Evolutionary conservation across 768 basidiomycete genomes (phyloP).

Genomic region (Chalciporus piperatus): DNA sequence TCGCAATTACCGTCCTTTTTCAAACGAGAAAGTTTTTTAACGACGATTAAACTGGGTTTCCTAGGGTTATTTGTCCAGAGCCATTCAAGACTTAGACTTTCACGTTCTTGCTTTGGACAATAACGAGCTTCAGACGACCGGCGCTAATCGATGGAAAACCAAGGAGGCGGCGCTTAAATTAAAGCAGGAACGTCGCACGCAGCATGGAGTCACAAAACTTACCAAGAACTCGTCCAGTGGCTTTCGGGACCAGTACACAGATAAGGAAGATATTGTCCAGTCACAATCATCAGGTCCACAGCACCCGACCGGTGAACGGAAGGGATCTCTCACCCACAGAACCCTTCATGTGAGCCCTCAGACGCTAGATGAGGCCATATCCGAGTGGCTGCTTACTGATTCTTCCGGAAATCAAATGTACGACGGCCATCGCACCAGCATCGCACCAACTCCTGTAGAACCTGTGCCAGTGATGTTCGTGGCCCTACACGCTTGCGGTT

Average conservation of each 20-base stretch:
- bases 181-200: slow-evolving; percentile 11
- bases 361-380: slow-evolving; percentile 44
- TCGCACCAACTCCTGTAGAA: not conserved
- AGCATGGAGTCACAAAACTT: not conserved
- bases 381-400: slow-evolving; percentile 48
- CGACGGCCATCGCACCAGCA: not conserved
- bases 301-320: not conserved
- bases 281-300: not conserved
- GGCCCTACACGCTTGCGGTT: slow-evolving; percentile 75
- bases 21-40: not conserved
- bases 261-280: not conserved
- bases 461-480: slow-evolving; percentile 54
- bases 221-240: not conserved
- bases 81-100: slow-evolving; percentile 33
- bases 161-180: slow-evolving; percentile 19
- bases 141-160: slow-evolving; percentile 47
- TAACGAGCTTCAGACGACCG: slow-evolving; percentile 54
- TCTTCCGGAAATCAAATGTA: not conserved
- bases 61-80: slow-evolving; percentile 65
- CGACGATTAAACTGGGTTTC: not conserved
- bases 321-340: slow-evolving; percentile 49
- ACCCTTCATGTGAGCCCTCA: slow-evolving; percentile 53
- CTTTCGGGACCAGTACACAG: not conserved
- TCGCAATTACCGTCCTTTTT: not conserved
- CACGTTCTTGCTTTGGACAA: slow-evolving; percentile 69